Evolutionary conservation across 805 yeast species (phyloP).

Genomic region (Wickerhamiella dianesei): DNA sequence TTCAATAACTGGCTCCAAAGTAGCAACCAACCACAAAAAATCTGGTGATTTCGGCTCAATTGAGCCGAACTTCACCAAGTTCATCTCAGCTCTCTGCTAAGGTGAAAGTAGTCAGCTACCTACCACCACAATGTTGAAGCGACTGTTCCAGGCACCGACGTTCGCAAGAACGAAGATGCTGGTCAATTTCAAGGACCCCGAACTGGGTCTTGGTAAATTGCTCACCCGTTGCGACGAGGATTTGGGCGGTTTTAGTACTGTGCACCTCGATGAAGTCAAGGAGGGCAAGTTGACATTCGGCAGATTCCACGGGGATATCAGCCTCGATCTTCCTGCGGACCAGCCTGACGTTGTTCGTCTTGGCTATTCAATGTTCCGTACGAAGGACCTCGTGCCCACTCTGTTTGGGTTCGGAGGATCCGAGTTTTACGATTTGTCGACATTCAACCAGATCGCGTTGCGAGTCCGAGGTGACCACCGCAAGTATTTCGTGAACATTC

Average conservation of each 20-base stretch:
- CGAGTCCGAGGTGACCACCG: constrained; percentile 63
- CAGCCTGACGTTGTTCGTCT: constrained; percentile 51
- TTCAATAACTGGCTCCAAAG: too few species aligned
- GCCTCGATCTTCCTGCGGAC: constrained; percentile 51
- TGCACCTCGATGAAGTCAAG: constrained; percentile 31
- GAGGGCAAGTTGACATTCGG: constrained; percentile 32
- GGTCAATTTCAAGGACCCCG: constrained; percentile 44
- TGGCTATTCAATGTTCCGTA: constrained; percentile 75
- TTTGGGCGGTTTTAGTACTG: constrained; percentile 68
- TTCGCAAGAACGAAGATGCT: constrained; percentile 27
- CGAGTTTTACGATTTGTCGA: constrained; percentile 59
- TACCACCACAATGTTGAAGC: background rate
- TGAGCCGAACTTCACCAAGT: too few species aligned
- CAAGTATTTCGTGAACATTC: constrained; percentile 65
- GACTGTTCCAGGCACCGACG: background rate
- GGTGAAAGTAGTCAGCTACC: background rate
- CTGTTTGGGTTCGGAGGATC: constrained; percentile 28
- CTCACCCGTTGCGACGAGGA: constrained; percentile 59
- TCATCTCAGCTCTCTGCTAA: background rate
- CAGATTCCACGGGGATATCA: constrained; percentile 55
- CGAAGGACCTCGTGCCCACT: constrained; percentile 44
- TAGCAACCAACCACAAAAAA: too few species aligned
- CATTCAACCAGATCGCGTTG: constrained; percentile 46
- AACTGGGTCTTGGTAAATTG: constrained; percentile 33
- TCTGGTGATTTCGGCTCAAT: too few species aligned